Evolutionary conservation across 1,284 basidiomycete species (phyloP), one percentile per base, ranked within the genome.

Genomic region (Marasmius tenuissimus): DNA sequence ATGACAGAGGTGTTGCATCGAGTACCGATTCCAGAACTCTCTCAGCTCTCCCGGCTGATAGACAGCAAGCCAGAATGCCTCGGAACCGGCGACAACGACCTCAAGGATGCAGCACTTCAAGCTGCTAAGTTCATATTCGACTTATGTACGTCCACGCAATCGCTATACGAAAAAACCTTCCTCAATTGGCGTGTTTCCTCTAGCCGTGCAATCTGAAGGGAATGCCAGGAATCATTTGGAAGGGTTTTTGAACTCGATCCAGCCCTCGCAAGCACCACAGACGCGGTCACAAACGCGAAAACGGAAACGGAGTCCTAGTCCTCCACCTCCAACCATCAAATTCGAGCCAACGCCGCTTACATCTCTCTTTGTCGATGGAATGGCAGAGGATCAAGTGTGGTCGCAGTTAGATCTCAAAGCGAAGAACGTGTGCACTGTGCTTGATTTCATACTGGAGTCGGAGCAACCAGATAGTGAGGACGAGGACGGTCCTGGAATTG

Each of bases 311-410:
- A 71, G 69, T 59, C 69, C 72, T 20, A 80, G 75, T 62, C 76
- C 74, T 27, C 65, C 73, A 48, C 71, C 73, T 62, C 70, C 67
- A 54, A 76, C 67, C 61, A 71, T 71, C 45, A 68, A 79, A 18
- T 81, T 93, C 55, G 76, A 84, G 49, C 80, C 82, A 53, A 97
- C 96, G 0, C 94, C 94, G 4, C 76, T 98, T 3, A 76, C 85
- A 1, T 85, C 85, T 57, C 84, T 98, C 20, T 91, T 89, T 63
- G 81, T 88, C 11, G 87, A 94, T n/a, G 89, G 85, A n/a, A 90
- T 97, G 86, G 88, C 89, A 67, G 83, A 86, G 22, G 92, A 94
- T 61, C 96, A 97, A 74, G 80, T 98, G 33, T 99, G 97, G 97
- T 88, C 90, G 53, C 97, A 97, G 75, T 75, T 97, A 57, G 96